phyloP scores from a whole-genome alignment of 2,329 filamentous ascomycete genomes.

The Talaromyces sp. region DNA sequence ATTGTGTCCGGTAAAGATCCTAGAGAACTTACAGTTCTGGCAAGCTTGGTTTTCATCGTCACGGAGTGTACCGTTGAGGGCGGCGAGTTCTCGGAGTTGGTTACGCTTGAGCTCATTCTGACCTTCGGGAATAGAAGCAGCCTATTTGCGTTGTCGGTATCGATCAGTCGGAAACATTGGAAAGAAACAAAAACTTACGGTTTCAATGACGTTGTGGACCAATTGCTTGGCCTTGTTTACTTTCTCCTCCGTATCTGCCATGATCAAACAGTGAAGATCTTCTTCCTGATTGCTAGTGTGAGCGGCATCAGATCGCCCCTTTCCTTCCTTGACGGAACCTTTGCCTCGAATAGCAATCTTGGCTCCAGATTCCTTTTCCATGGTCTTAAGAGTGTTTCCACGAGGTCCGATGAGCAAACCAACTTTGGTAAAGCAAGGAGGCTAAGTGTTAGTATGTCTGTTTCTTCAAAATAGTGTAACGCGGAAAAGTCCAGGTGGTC shows the following conservation, averaged over 20 bases:
- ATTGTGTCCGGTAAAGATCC: background rate
- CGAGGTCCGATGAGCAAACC: slow-evolving; percentile 99
- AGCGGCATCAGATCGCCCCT: slow-evolving; percentile 96
- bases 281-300: slow-evolving; percentile 99
- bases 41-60: slow-evolving; percentile 99
- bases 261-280: slow-evolving; percentile 97
- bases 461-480: slow-evolving; percentile 31
- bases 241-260: slow-evolving; percentile 99
- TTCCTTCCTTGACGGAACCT: slow-evolving; percentile 99
- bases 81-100: slow-evolving; percentile 93
- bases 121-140: slow-evolving; percentile 95
- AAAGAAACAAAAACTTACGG: slow-evolving; percentile 58
- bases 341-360: slow-evolving; percentile 99
- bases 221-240: slow-evolving; percentile 98
- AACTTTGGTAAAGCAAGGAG: slow-evolving; percentile 76
- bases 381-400: slow-evolving; percentile 99
- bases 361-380: slow-evolving; percentile 94
- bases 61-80: slow-evolving; percentile 96
- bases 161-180: background rate
- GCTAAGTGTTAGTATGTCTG: slow-evolving; percentile 83
- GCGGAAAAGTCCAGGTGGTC: slow-evolving; percentile 23
- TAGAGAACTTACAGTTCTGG: slow-evolving; percentile 70
- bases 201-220: slow-evolving; percentile 98
- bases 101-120: slow-evolving; percentile 99
- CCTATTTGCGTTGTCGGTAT: slow-evolving; percentile 53